Conservation (phyloP, 257 asterid genomes). For the Solanum rostratum region DNA sequence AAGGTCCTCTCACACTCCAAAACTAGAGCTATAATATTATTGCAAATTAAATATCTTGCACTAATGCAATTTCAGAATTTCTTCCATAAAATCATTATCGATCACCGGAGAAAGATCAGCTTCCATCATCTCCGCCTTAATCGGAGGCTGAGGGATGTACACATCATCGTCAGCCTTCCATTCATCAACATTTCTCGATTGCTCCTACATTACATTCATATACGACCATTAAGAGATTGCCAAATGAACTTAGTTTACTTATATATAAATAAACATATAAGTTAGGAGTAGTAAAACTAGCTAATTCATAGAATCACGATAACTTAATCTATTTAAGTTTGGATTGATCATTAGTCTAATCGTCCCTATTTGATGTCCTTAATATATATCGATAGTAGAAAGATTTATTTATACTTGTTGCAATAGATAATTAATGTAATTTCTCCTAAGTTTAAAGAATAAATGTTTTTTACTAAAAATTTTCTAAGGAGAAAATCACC, state of each 20-base stretch:
- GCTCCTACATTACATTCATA: neutral
- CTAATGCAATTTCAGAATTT: rapidly evolving
- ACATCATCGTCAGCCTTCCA: no score
- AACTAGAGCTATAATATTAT: neutral
- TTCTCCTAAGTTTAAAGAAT: neutral
- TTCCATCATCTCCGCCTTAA: no score
- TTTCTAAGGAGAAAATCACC: neutral
- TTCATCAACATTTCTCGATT: neutral
- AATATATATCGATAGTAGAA: neutral
- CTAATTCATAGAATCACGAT: neutral
- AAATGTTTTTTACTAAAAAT: neutral
- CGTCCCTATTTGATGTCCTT: no score
- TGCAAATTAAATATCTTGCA: neutral
- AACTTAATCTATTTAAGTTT: no score
- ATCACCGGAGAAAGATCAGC: neutral
- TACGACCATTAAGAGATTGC: no score
- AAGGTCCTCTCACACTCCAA: neutral
- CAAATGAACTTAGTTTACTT: no score
- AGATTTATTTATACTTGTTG: neutral
- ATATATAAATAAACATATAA: no score
- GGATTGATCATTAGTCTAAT: no score
- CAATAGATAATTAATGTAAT: neutral
- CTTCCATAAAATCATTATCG: neutral
- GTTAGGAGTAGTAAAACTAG: neutral
- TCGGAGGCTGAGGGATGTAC: no score